Evolutionary conservation across 2,329 filamentous ascomycete species (phyloP).

Genomic region (Furcasterigmium sp.): DNA sequence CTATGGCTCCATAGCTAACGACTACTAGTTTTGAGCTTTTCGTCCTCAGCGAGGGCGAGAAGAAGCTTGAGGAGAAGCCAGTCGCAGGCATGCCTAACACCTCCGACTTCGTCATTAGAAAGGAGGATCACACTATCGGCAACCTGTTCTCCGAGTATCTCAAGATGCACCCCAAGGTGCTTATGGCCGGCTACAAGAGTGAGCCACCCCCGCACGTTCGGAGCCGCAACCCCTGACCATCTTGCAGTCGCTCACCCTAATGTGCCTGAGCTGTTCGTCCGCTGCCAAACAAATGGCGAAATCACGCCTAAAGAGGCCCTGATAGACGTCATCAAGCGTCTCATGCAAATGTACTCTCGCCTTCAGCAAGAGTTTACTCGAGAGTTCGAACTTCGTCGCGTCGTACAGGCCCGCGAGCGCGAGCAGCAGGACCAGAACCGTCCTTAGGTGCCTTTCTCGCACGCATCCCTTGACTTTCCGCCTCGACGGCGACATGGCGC

Average conservation of each 20-base stretch:
- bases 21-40: slow-evolving; percentile 84
- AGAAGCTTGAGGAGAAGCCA: slow-evolving; percentile 83
- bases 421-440: slow-evolving; percentile 31
- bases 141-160: slow-evolving; percentile 86
- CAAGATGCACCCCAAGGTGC: slow-evolving; percentile 75
- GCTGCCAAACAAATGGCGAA: slow-evolving; percentile 86
- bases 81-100: slow-evolving; percentile 96
- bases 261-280: slow-evolving; percentile 60
- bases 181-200: slow-evolving; percentile 92
- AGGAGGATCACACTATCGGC: slow-evolving; percentile 93
- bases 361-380: slow-evolving; percentile 86
- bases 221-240: slow-evolving; percentile 7
- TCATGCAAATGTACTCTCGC: slow-evolving; percentile 75
- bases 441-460: no score
- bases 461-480: no score
- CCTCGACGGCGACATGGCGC: no score
- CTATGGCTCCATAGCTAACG: no score
- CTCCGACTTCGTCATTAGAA: slow-evolving; percentile 92
- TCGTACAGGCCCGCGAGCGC: slow-evolving; percentile 54
- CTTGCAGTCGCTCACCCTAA: slow-evolving; percentile 51
- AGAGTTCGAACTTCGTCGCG: slow-evolving; percentile 84
- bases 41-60: slow-evolving; percentile 79
- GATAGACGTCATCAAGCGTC: slow-evolving; percentile 71
- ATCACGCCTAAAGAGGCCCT: slow-evolving; percentile 88
- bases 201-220: slow-evolving; percentile 18